These are phyloP conservation scores for Dictyostelium brefeldianum DNA, from an alignment of 78 protist species.

Conservation along the genomic window DNA sequence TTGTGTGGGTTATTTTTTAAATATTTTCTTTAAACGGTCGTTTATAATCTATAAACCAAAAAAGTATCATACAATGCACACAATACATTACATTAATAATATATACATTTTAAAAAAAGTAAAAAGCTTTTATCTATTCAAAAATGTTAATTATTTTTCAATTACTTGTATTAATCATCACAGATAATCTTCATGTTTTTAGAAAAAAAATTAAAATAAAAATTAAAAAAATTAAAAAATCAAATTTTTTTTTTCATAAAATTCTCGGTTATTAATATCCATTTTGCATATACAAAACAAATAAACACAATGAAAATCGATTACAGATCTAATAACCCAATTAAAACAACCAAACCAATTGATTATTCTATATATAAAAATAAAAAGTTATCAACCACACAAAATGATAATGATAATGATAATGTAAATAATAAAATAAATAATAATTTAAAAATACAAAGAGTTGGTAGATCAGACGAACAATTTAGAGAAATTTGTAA, in stretches of 20 bases:
- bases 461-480: slow-evolving; percentile 68
- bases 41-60: too few species aligned
- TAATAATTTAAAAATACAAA: not conserved
- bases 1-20: too few species aligned
- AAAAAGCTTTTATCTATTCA: too few species aligned
- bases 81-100: too few species aligned
- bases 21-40: too few species aligned
- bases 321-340: slow-evolving; percentile 41
- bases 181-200: too few species aligned
- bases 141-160: too few species aligned
- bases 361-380: slow-evolving; percentile 20
- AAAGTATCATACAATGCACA: too few species aligned
- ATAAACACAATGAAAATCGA: slow-evolving; percentile 63
- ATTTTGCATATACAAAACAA: not conserved
- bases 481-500: slow-evolving; percentile 78
- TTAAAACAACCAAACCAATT: slow-evolving; percentile 33
- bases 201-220: not conserved
- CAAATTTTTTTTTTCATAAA: not conserved
- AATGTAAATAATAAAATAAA: not conserved
- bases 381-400: not conserved
- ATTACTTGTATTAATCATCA: too few species aligned
- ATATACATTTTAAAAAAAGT: too few species aligned
- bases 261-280: slow-evolving; percentile 1
- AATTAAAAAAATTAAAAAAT: not conserved
- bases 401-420: not conserved